Percentiles rank a stretch among this genome's conserved stretches.
These are phyloP conservation scores for Yamadazyma conglobata DNA, from an alignment of 1,139 yeast species.

Conservation along the genomic window DNA sequence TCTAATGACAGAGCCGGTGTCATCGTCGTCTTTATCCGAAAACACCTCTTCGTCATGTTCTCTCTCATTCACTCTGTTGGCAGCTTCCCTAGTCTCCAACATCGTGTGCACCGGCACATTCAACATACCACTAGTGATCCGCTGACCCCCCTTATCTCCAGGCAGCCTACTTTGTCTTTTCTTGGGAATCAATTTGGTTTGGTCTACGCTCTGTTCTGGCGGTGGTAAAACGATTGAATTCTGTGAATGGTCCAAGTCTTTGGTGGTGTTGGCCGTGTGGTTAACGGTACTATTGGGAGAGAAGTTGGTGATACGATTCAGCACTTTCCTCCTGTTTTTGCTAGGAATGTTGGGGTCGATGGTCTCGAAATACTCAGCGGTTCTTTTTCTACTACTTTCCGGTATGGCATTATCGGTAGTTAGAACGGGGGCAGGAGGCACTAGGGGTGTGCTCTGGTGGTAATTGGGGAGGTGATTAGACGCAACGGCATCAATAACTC, in stretches of 20 bases:
- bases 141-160: constrained; percentile 14
- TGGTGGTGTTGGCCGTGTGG: constrained; percentile 1
- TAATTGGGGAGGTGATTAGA: background rate
- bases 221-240: constrained; percentile 27
- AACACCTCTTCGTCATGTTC: no score
- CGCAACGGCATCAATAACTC: background rate
- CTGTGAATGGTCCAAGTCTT: constrained; percentile 12
- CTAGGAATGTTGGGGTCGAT: constrained; percentile 25
- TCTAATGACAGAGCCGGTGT: no score
- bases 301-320: constrained; percentile 1
- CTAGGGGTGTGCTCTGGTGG: constrained; percentile 21
- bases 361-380: constrained; percentile 27
- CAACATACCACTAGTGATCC: constrained; percentile 71
- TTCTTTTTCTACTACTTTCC: constrained; percentile 21
- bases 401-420: constrained; percentile 15
- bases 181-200: constrained; percentile 24
- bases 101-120: constrained; percentile 28
- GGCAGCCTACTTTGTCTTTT: constrained; percentile 16
- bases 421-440: constrained; percentile 23
- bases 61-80: constrained; percentile 7
- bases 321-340: constrained; percentile 13
- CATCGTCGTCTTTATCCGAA: no score
- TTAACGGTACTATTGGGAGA: background rate
- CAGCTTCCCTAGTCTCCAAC: constrained; percentile 20
- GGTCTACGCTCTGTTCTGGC: constrained; percentile 21